Conservation (phyloP, 768 basidiomycete species). For the Pleurotus pulmonarius region DNA sequence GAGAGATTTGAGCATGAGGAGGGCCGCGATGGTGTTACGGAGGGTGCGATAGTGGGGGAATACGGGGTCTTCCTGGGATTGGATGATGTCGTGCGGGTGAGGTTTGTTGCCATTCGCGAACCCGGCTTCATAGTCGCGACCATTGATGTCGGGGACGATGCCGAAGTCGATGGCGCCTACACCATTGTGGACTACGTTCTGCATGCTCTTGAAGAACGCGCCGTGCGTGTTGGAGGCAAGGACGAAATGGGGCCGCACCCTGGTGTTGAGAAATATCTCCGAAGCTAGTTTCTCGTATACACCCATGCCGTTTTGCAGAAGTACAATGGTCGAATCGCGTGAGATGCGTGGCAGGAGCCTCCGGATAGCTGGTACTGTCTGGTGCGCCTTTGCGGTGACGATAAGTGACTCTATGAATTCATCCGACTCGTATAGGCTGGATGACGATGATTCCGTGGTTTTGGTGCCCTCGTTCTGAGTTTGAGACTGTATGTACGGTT, state of each 20-base stretch:
- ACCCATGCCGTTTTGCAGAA: conserved; percentile 96
- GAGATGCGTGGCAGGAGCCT: conserved; percentile 61
- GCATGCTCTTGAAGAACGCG: conserved; percentile 49
- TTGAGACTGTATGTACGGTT: neutral
- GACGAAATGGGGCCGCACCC: conserved; percentile 79
- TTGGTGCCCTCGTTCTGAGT: neutral
- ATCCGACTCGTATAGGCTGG: conserved; percentile 10
- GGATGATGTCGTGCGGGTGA: conserved; percentile 38
- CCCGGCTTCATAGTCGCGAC: conserved; percentile 3
- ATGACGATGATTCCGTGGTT: conserved; percentile 7
- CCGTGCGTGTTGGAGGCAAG: conserved; percentile 82
- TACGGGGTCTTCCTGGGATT: conserved; percentile 30
- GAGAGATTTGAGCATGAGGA: conserved; percentile 55
- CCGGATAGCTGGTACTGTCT: conserved; percentile 54
- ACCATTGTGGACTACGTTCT: conserved; percentile 67
- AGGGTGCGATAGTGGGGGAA: conserved; percentile 54
- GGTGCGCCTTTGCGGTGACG: conserved; percentile 76
- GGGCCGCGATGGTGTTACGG: conserved; percentile 61
- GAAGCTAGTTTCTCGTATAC: conserved; percentile 68
- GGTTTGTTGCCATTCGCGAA: neutral
- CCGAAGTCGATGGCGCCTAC: conserved; percentile 73
- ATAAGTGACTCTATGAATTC: conserved; percentile 69
- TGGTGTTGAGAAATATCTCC: conserved; percentile 67
- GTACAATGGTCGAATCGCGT: conserved; percentile 72
- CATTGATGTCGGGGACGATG: conserved; percentile 11